Evolutionary conservation across 345 rosid genomes (phyloP), one percentile per base, ranked within the genome.

Genomic region (Noccaea bulbosa): DNA sequence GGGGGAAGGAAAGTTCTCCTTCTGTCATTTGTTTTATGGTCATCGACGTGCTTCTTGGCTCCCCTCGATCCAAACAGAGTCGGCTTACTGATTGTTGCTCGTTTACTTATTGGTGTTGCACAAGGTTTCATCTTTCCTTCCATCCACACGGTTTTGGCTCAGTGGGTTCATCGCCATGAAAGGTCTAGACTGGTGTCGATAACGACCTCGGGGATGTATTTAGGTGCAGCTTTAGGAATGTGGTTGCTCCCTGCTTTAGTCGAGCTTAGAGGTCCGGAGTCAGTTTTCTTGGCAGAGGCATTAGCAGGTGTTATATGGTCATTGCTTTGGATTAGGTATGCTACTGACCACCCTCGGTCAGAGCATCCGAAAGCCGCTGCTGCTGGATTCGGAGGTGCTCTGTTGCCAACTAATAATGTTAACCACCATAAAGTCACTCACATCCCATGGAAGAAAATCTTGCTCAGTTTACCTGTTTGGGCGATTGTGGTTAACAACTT

Each of bases 161-260:
- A 91, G 81, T 94, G 99, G 98, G 98, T 94, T 41, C 97, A 96
- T 8, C 97, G 97, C 12, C 97, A 91, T 59, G 96, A 94, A 77
- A 83, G 99, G 62, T 94, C 99, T 69, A 88, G 97, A 73, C 82
- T 97, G 12, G 99, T 94, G 70, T 91, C 99, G 1, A 91, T 94
- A 67, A 91, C 99, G 11, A 94, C 92, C 14, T 94, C 95, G 0
- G 99, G 97, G 59, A 91, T 94, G 99, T 94, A 94, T 78, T 81
- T 94, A 50, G 98, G 99, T 53, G 97, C 98, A 44, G 97, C 99
- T 57, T 82, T 87, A 80, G 98, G 96, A 48, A 94, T 94, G 98
- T 93, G 93, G 78, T 8, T 87, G 65, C 97, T 94, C 70, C 96
- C 99, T 7, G 86, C 83, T 73, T 82, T 94, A 41, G 96, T 94